Conservation (phyloP, 768 basidiomycete genomes). For the Lactarius pseudohatsudake region DNA sequence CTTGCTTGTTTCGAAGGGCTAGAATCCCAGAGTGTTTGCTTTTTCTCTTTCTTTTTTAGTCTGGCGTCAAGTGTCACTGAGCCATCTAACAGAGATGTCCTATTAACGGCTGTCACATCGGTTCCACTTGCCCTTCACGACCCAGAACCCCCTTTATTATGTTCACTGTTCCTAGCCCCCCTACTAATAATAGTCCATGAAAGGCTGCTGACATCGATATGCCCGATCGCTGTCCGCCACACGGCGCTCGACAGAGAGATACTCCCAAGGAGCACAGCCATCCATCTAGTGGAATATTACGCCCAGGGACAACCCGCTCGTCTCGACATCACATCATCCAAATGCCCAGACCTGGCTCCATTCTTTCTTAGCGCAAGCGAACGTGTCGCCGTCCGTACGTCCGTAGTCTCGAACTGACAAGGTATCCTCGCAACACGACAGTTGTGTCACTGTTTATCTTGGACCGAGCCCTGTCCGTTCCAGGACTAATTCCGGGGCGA, state of each 20-base stretch:
- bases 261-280: neutral
- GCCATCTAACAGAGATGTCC: neutral
- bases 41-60: neutral
- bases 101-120: neutral
- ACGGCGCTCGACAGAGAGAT: neutral
- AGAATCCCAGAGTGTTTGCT: slow-evolving; percentile 3
- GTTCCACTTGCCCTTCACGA: slow-evolving; percentile 17
- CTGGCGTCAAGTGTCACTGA: slow-evolving; percentile 5
- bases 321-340: neutral
- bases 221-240: slow-evolving; percentile 5
- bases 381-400: neutral
- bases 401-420: neutral
- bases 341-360: slow-evolving; percentile 12
- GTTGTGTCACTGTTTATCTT: neutral
- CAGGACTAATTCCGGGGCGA: neutral
- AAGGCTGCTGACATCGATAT: slow-evolving; percentile 3
- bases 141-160: slow-evolving; percentile 14
- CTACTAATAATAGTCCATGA: neutral
- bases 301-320: neutral
- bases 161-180: slow-evolving; percentile 16
- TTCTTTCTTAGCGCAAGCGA: slow-evolving; percentile 5
- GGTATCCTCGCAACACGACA: slow-evolving; percentile 21
- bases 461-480: neutral
- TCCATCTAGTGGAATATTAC: neutral
- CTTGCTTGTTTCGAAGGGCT: neutral